Evolutionary conservation across 805 yeast genomes (phyloP), one percentile per base, ranked within the genome.

Genomic region (Priceomyces melissophilus): DNA sequence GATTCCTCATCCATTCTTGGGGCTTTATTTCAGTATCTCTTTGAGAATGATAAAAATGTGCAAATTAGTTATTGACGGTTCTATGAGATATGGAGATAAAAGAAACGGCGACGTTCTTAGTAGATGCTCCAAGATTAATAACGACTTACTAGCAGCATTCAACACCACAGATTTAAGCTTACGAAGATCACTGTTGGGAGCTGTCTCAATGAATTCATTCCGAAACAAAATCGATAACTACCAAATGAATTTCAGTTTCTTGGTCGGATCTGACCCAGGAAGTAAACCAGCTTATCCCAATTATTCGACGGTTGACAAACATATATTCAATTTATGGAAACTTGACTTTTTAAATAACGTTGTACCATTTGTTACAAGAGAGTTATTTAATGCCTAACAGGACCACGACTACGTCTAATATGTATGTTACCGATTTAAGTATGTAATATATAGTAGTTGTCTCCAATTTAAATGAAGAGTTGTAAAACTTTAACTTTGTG

Each of bases 361-460:
- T 9, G 37, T 58, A 2, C 61, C 62, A 2, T 60, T 66, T 40
- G 49, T 63, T 8, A 55, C 55, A 13, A 49, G 48, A 12, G 74
- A 69, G 43, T 55, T 49, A 37, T 40, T 51, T 16, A 65, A 67
- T 14, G 74, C 73, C 4, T 69, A 73, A 73, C 48, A 43, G n/a
- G 51, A 8, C 9, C 25, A 9, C 14, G 12, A 12, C 25, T 25
- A 11, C 30, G 10, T 33, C 27, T 32, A 32, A 38, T 29, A 20
- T 28, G 33, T 20, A 30, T 39, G 34, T 33, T 33, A 39, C 30
- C 27, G 20, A 25, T 32, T 28, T 39, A 36, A 17, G 28, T 36
- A 12, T 17, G 16, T 36, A 35, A 20, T 20, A 5, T 20, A n/a
- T n/a, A n/a, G n/a, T n/a, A n/a, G n/a, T n/a, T n/a, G n/a, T n/a